A percentile compares a stretch with the other conserved stretches of the same genome.
These are phyloP conservation scores for Phylloporus sp. DNA, from an alignment of 768 basidiomycete species.

Conservation along the genomic window DNA sequence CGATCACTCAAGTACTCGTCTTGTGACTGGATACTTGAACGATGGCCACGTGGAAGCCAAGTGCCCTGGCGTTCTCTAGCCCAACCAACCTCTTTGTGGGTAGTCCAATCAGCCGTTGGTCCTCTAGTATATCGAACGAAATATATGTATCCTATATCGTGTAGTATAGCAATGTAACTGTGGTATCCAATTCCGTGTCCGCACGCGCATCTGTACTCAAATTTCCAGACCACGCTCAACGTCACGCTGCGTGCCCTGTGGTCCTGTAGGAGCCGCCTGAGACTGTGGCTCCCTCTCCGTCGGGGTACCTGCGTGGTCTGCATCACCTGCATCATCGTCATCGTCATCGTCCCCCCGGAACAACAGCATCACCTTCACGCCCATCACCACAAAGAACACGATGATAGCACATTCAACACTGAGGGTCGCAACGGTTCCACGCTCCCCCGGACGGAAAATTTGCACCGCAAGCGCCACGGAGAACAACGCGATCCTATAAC, in stretches of 20 bases:
- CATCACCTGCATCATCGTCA: background rate
- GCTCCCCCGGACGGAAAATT: background rate
- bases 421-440: background rate
- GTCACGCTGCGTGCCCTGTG: no score
- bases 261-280: background rate
- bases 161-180: no score
- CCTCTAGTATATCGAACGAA: no score
- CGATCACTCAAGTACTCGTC: no score
- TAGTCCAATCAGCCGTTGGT: no score
- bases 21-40: no score
- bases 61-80: no score
- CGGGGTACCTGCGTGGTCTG: background rate
- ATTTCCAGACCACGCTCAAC: background rate
- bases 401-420: constrained; percentile 2
- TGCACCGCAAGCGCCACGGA: no score
- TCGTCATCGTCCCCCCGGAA: background rate
- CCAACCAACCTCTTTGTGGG: no score
- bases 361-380: background rate
- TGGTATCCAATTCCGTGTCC: no score
- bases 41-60: no score
- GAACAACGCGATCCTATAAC: constrained; percentile 9
- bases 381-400: background rate
- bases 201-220: background rate
- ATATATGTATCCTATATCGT: no score
- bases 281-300: background rate